These are phyloP conservation scores for Gossypium herbaceum DNA, from an alignment of 345 rosid genomes.

Conservation along the genomic window DNA sequence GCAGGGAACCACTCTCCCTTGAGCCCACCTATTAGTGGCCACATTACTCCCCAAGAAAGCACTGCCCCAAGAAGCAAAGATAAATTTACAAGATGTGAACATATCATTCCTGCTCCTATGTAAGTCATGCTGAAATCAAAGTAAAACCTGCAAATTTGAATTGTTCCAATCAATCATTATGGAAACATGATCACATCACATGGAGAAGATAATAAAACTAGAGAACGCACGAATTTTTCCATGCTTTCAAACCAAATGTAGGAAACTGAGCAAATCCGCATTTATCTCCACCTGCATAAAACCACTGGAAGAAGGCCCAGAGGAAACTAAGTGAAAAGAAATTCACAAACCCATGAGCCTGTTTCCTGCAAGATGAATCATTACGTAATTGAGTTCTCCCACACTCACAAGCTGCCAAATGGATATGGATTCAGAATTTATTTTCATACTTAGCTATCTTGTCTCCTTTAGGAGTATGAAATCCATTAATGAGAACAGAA, in stretches of 20 bases:
- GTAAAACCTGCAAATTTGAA: conserved; percentile 63
- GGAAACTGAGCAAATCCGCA: conserved; percentile 85
- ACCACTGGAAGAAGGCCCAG: conserved; percentile 93
- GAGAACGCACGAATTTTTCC: conserved; percentile 67
- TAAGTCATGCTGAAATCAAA: conserved; percentile 88
- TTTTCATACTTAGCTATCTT: conserved; percentile 61
- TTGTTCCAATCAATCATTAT: conserved; percentile 16
- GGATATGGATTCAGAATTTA: neutral
- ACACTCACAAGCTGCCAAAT: neutral
- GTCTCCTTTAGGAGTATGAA: conserved; percentile 76
- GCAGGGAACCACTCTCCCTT: conserved; percentile 77
- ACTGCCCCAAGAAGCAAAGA: conserved; percentile 89
- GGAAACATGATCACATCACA: neutral
- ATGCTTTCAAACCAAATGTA: conserved; percentile 73
- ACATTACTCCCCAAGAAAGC: conserved; percentile 92
- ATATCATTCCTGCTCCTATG: conserved; percentile 94
- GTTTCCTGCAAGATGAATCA: conserved; percentile 53
- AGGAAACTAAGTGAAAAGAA: conserved; percentile 64
- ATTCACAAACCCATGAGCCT: conserved; percentile 62
- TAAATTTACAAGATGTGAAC: conserved; percentile 84
- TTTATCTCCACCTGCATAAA: conserved; percentile 53
- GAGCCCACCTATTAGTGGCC: conserved; percentile 70
- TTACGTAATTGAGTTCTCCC: neutral
- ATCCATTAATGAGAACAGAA: conserved; percentile 82
- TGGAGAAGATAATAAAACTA: conserved; percentile 2